Conservation (phyloP, 179 eudicot species). For the Carnegiea gigantea region DNA sequence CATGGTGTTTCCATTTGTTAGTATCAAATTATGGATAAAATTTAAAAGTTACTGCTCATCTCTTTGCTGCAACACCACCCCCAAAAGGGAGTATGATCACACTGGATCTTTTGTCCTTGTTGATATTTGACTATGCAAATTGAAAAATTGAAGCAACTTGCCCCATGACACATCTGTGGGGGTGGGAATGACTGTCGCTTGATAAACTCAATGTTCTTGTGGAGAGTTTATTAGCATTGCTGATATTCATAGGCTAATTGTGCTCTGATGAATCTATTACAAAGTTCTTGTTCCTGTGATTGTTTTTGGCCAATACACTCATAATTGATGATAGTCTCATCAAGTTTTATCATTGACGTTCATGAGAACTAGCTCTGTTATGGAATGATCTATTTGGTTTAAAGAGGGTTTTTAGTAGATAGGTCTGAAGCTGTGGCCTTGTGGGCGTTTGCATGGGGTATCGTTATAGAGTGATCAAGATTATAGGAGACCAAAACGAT, state of each 20-base stretch:
- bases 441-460: not conserved
- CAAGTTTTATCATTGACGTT: not conserved
- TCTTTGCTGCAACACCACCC: not conserved
- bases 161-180: not conserved
- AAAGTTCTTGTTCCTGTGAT: not conserved
- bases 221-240: not conserved
- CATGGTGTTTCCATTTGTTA: not conserved
- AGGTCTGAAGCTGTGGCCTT: not conserved
- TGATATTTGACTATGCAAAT: not conserved
- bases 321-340: not conserved
- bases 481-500: too few species aligned
- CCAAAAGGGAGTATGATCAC: not conserved
- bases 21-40: too few species aligned
- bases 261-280: not conserved
- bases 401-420: not conserved
- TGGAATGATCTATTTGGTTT: not conserved
- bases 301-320: too few species aligned
- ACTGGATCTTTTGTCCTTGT: not conserved
- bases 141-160: not conserved
- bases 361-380: not conserved
- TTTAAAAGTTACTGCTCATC: not conserved
- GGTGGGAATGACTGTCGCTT: not conserved
- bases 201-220: not conserved
- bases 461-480: too few species aligned
- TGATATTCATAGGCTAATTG: too few species aligned